Base-by-base conservation (phyloP, 2,329 filamentous ascomycete genomes). In the Arthrobotrys sphaeroides region DNA sequence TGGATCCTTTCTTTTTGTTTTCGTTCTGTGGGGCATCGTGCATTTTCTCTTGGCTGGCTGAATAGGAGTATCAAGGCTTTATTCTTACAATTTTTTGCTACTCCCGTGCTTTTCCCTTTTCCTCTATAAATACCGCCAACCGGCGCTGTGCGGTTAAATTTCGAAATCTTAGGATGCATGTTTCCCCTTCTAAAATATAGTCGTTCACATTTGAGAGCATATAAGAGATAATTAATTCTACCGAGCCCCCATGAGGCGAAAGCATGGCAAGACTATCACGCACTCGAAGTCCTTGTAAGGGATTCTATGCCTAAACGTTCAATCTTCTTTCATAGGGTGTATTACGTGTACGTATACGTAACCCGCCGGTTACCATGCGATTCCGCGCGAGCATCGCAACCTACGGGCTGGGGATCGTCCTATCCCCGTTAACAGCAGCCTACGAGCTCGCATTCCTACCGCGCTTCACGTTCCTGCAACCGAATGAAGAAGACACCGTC, bases 61-160 rank as follows among this genome's bases (percentile, higher is more conserved):
- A 66, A 73, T 55, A 38, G 51, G 51, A 55, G 51, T 55, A 55
- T 55, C 18, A 38, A 55, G 51, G 51, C 51, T 55, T 55, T 38
- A 38, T 38, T 55, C 51, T 24, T 36, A 55, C 26, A 18, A 36
- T 55, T 55, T 22, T 22, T 55, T 55, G 38, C 10, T 55, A 24
- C 18, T 55, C 38, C 38, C n/a, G 51, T 38, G 31, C 24, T 1
- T 36, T 38, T 55, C 10, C 55, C 24, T 69, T 59, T 60, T 20
- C 26, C 55, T 70, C 66, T 45, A 70, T 62, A 70, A 62, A 53
- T 62, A 33, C 45, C 66, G 66, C 66, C 66, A 70, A 70, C 36
- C 62, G 66, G 66, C 66, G 66, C 66, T 31, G 66, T 70, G 62
- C 55, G 55, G 31, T 67, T 45, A n/a, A n/a, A n/a, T n/a, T n/a